Percentiles rank a stretch among this genome's conserved stretches.
Evolutionary conservation across 1,284 basidiomycete genomes (phyloP).

Genomic region (Rhodotorula sp.): DNA sequence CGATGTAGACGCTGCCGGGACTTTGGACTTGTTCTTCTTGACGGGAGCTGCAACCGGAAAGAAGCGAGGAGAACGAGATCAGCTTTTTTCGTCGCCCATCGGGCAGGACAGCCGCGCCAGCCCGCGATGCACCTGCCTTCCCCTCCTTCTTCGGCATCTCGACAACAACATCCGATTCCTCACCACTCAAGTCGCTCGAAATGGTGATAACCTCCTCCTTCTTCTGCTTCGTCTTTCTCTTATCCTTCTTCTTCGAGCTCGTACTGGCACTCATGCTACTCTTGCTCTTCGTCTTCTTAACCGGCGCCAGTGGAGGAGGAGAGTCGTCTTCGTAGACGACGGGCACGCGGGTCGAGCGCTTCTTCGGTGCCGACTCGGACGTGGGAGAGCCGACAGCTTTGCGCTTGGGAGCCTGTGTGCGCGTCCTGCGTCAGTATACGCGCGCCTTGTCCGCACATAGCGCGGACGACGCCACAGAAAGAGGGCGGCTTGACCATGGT

Average conservation of each 20-base stretch:
- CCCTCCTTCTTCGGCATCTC: conserved; percentile 4
- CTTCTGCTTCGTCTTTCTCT: conserved; percentile 7
- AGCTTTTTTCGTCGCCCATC: neutral
- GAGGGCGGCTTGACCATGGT: neutral
- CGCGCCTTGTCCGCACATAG: neutral
- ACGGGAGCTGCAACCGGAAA: neutral
- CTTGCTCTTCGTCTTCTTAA: conserved; percentile 1
- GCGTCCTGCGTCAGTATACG: neutral
- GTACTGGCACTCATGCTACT: conserved; percentile 1
- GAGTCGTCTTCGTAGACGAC: neutral
- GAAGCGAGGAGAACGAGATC: neutral
- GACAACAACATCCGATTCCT: conserved; percentile 2
- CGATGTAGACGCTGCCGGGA: conserved; percentile 1
- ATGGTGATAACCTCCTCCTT: neutral
- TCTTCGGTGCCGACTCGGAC: conserved; percentile 6
- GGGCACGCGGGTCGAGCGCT: conserved; percentile 15
- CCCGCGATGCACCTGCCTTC: neutral
- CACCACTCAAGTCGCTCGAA: neutral
- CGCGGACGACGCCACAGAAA: neutral
- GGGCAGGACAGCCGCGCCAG: neutral
- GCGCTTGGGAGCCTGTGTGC: conserved; percentile 27
- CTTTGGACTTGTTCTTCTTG: conserved; percentile 4
- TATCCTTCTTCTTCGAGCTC: conserved; percentile 9
- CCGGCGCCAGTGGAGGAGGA: neutral
- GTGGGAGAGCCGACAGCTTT: conserved; percentile 6